These are phyloP conservation scores for Trichoderma polysporum DNA, from an alignment of 2,329 filamentous ascomycete species.

Conservation along the genomic window DNA sequence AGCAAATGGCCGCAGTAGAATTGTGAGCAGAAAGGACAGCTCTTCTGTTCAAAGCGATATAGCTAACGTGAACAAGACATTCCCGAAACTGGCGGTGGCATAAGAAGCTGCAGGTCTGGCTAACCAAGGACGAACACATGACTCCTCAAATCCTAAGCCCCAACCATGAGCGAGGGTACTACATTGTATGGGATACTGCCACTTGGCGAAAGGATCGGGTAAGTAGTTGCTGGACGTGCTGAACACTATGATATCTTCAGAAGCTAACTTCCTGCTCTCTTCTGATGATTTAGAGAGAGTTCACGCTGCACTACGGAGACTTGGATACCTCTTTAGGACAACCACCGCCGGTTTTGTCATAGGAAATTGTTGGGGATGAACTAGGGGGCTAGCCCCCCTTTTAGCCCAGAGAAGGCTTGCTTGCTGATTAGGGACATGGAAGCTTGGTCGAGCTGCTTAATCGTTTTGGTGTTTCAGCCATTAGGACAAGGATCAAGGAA, in stretches of 20 bases:
- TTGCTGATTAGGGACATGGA: conserved; percentile 22
- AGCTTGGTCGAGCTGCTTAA: conserved; percentile 22
- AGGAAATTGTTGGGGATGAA: conserved; percentile 17
- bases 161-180: conserved; percentile 63
- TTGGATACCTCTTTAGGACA: conserved; percentile 51
- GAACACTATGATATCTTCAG: neutral
- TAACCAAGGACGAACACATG: conserved; percentile 68
- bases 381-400: neutral
- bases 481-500: conserved; percentile 30
- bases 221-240: conserved; percentile 33
- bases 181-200: conserved; percentile 64
- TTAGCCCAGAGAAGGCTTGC: conserved; percentile 22
- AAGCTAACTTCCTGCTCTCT: neutral
- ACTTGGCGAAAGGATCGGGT: conserved; percentile 64
- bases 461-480: conserved; percentile 34
- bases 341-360: conserved; percentile 33
- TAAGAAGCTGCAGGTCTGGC: conserved; percentile 64
- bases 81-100: conserved; percentile 68
- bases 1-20: conserved; percentile 62
- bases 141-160: conserved; percentile 59
- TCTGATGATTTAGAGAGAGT: conserved; percentile 50
- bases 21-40: conserved; percentile 46
- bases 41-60: neutral
- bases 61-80: conserved; percentile 45
- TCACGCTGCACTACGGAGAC: conserved; percentile 61